Base-by-base conservation (phyloP, 768 basidiomycete species). In the Rhodotorula toruloides region DNA sequence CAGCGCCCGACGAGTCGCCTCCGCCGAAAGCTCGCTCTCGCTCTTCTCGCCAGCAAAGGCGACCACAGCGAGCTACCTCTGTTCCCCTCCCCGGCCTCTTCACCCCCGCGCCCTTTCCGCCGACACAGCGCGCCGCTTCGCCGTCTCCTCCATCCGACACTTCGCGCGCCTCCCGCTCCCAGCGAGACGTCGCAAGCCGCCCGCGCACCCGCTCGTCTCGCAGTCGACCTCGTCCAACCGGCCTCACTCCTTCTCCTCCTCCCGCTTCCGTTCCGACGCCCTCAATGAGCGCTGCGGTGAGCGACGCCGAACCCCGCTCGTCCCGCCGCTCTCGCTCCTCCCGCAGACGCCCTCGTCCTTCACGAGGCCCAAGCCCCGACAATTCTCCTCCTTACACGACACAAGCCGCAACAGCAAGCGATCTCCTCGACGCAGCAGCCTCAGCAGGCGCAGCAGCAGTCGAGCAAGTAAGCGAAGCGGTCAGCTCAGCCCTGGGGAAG, bases 401-500 rank as follows among this genome's bases (percentile, higher is more conserved):
- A n/a, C n/a, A 21, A 1, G 32, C 16, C 32, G 32, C 32, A 1
- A 22, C 34, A 5, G 32, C 37, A 12, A 14, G 25, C n/a, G 39
- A 49, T 6, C 27, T 59, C 29, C 37, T 49, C 16, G 27, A 1
- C 25, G 47, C 48, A 8, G 47, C 37, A 48, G 39, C 47, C 3
- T 19, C 39, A 1, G 47, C 37, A 22, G 50, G 12, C 9, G 10
- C 17, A 7, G 22, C 32, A 13, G 50, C 34, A 27, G 58, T 42
- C 21, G 58, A 59, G 48, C 58, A 59, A 29, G 48, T 50, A 5
- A 31, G 58, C 11, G 58, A 50, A 39, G 58, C 48, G 31, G 58
- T 59, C 11, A 31, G 37, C 21, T 29, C 58, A 29, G 58, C 48
- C 21, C 36, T 50, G 29, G 42, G 34, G 19, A 42, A 39, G 53